phyloP scores from a whole-genome alignment of 2,329 filamentous ascomycete genomes.

The Xylariaceae sp. region DNA sequence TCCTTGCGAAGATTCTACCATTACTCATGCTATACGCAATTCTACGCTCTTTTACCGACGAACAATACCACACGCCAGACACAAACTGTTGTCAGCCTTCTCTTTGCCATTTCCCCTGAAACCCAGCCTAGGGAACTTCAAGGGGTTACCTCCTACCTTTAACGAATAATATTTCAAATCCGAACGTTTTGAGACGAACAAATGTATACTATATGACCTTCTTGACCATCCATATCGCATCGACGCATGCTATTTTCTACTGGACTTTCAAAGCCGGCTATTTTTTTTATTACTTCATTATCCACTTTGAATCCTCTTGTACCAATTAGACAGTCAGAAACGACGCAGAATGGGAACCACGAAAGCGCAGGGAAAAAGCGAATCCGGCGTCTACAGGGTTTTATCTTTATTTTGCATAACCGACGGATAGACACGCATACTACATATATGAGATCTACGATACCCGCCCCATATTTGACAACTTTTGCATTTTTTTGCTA shows the following conservation, averaged over 20 bases:
- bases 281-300: conserved; percentile 6
- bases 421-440: conserved; percentile 24
- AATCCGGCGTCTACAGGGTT: conserved; percentile 17
- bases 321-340: conserved; percentile 13
- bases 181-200: conserved; percentile 1
- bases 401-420: conserved; percentile 18
- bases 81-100: background rate
- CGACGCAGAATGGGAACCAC: conserved; percentile 5
- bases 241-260: conserved; percentile 4
- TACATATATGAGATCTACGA: conserved; percentile 23
- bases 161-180: background rate
- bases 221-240: conserved; percentile 4
- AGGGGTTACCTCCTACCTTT: too few relatives aligned
- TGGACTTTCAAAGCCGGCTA: background rate
- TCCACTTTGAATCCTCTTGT: conserved; percentile 2
- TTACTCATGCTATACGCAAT: conserved; percentile 13
- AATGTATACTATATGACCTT: conserved; percentile 21
- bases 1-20: background rate
- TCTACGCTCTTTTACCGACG: conserved; percentile 3
- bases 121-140: background rate
- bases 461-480: conserved; percentile 18
- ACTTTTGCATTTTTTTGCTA: conserved; percentile 8
- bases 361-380: conserved; percentile 1
- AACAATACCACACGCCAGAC: background rate
- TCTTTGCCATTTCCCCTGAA: background rate